These are phyloP conservation scores for Haplosporangium sp. DNA, from an alignment of 371 early-diverging fungal species.

Conservation along the genomic window DNA sequence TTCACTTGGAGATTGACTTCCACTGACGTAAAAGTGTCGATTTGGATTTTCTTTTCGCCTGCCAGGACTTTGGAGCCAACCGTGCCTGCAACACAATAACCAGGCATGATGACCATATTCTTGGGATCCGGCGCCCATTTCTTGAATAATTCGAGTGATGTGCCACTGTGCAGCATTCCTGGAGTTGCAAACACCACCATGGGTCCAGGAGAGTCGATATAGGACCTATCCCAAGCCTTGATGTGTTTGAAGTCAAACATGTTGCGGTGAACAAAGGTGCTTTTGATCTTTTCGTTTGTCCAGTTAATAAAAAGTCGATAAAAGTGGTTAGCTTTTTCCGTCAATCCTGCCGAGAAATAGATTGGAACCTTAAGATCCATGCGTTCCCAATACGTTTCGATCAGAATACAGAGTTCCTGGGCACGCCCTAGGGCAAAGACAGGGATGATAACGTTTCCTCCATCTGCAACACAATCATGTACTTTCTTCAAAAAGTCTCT, in stretches of 20 bases:
- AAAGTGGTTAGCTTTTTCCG: constrained; percentile 93
- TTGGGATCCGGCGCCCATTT: constrained; percentile 91
- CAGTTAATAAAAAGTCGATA: constrained; percentile 95
- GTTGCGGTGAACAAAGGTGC: constrained; percentile 87
- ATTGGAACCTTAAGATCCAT: constrained; percentile 90
- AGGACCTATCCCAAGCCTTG: constrained; percentile 81
- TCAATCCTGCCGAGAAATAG: constrained; percentile 94
- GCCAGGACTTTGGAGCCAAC: constrained; percentile 95
- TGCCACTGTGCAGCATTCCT: constrained; percentile 92
- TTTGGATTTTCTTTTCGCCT: constrained; percentile 86
- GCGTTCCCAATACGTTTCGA: constrained; percentile 97
- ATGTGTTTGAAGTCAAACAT: constrained; percentile 97
- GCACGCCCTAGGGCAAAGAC: constrained; percentile 97
- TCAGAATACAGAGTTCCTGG: constrained; percentile 94
- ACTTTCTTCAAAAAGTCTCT: constrained; percentile 94
- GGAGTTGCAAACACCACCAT: constrained; percentile 98
- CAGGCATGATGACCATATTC: constrained; percentile 95
- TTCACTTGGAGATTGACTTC: constrained; percentile 93
- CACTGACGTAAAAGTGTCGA: constrained; percentile 81
- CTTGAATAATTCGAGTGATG: constrained; percentile 87
- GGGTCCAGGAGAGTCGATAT: constrained; percentile 80
- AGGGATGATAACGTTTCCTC: constrained; percentile 96
- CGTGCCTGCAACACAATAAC: constrained; percentile 95
- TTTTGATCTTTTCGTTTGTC: constrained; percentile 95
- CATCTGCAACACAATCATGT: constrained; percentile 84